These are phyloP conservation scores for Eucalyptus curtisii DNA, from an alignment of 345 rosid genomes.

Conservation along the genomic window DNA sequence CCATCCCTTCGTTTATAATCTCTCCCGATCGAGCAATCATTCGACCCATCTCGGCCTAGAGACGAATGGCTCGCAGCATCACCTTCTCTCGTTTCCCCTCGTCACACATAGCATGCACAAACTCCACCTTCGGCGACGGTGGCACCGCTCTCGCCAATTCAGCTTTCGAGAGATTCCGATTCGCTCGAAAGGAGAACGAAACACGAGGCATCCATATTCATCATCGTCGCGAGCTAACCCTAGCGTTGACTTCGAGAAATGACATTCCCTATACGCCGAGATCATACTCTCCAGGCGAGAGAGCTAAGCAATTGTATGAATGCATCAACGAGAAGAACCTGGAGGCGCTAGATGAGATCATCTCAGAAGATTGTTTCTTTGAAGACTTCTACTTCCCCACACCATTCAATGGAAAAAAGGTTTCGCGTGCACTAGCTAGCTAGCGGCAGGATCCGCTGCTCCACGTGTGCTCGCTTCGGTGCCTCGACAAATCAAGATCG, in stretches of 20 bases:
- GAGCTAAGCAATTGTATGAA: constrained; percentile 26
- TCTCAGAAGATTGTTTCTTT: constrained; percentile 44
- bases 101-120: rapidly evolving
- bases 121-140: background rate
- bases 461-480: background rate
- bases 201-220: background rate
- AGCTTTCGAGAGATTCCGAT: background rate
- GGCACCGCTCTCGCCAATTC: background rate
- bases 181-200: background rate
- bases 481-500: background rate
- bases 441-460: background rate
- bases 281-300: constrained; percentile 2
- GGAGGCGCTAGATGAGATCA: constrained; percentile 19
- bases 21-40: background rate
- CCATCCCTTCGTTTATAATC: background rate
- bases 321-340: constrained; percentile 46
- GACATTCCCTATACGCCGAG: background rate
- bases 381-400: constrained; percentile 62
- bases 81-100: background rate
- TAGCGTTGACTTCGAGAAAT: background rate
- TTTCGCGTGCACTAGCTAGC: background rate
- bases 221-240: background rate
- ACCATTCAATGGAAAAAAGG: constrained; percentile 57
- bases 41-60: background rate
- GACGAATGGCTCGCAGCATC: background rate